A percentile compares a stretch with the other conserved stretches of the same genome.
These are phyloP conservation scores for Arctium minus DNA, from an alignment of 129 eudicot species.

Conservation along the genomic window DNA sequence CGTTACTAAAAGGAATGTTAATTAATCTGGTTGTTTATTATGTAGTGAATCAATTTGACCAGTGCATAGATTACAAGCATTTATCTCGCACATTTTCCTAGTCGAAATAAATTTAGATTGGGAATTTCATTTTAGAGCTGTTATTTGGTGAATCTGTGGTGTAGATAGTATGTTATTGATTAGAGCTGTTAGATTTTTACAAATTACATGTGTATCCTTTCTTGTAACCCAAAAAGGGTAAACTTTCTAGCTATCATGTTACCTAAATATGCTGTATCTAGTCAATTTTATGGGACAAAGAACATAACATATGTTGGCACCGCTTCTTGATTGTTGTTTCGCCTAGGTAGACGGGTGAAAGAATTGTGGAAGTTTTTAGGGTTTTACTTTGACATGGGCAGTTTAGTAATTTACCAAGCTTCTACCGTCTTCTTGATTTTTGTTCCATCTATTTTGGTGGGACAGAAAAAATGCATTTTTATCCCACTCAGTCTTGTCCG, in stretches of 20 bases:
- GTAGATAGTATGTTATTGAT: background rate
- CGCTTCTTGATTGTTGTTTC: background rate
- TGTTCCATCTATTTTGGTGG: background rate
- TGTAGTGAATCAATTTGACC: background rate
- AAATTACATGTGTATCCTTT: background rate
- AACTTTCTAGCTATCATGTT: background rate
- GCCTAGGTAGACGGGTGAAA: background rate
- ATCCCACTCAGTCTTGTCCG: background rate
- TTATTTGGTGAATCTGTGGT: background rate
- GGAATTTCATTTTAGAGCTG: background rate
- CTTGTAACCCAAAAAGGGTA: background rate
- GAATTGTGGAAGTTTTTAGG: background rate
- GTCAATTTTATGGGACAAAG: background rate
- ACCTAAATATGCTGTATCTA: background rate
- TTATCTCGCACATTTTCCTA: background rate
- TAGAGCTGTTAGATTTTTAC: background rate
- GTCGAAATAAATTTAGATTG: background rate
- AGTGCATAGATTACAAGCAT: background rate
- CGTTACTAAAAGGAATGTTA: background rate
- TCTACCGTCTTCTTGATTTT: background rate
- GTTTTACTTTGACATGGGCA: background rate
- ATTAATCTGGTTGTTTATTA: background rate
- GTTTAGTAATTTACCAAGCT: background rate
- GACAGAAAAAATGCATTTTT: background rate
- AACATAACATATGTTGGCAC: background rate